Percentiles rank a stretch among this genome's conserved stretches.
Evolutionary conservation across 257 asterid genomes (phyloP).

Genomic region (Nicotiana noctiflora): DNA sequence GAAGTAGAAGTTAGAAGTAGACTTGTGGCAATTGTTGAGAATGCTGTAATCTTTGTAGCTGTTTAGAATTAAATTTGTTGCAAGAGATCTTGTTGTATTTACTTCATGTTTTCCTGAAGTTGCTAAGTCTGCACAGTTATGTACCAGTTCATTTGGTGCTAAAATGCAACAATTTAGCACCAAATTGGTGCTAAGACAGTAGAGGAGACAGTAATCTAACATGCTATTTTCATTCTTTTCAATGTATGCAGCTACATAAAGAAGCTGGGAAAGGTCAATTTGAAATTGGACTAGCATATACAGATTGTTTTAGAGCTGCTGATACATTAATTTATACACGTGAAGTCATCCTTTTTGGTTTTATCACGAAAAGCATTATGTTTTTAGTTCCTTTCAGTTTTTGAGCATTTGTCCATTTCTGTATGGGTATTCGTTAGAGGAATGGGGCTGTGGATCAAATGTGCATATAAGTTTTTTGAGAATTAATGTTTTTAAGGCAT

Average conservation of each 20-base stretch:
- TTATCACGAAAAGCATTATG: background rate
- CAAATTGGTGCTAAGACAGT: too few relatives aligned
- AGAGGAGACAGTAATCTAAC: too few relatives aligned
- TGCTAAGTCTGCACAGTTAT: too few relatives aligned
- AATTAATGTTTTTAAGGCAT: constrained; percentile 62
- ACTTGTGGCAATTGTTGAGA: too few relatives aligned
- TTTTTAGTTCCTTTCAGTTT: background rate
- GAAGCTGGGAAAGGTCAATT: constrained; percentile 89
- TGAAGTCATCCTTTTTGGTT: constrained; percentile 33
- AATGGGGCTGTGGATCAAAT: constrained; percentile 86
- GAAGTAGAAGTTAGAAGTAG: too few relatives aligned
- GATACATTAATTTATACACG: constrained; percentile 68
- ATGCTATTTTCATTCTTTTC: too few relatives aligned
- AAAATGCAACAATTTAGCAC: too few relatives aligned
- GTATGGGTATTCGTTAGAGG: constrained; percentile 52
- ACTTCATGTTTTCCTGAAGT: background rate
- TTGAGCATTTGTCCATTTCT: background rate
- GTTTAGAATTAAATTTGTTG: too few relatives aligned
- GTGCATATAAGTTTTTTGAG: constrained; percentile 82
- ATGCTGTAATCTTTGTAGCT: too few relatives aligned
- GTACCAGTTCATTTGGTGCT: too few relatives aligned
- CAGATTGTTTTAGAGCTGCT: constrained; percentile 57
- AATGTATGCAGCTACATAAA: constrained; percentile 54
- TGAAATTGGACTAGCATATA: constrained; percentile 69
- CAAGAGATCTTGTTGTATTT: too few relatives aligned